Evolutionary conservation across 768 basidiomycete species (phyloP).

Genomic region (Suillus tomentosus): DNA sequence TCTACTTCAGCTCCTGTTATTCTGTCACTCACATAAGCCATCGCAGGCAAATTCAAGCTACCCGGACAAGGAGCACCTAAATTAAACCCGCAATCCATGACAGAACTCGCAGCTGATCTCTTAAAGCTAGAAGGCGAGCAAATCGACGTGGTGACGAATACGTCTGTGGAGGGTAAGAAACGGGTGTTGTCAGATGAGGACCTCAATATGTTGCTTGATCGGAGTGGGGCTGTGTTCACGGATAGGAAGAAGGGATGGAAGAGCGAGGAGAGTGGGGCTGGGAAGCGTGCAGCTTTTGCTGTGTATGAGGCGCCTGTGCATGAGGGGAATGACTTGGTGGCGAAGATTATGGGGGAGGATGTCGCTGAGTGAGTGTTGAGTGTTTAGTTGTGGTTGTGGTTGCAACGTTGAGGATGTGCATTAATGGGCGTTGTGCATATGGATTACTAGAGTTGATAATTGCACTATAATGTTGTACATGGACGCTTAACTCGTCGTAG

Average conservation of each 20-base stretch:
- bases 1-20: neutral
- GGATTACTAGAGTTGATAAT: neutral
- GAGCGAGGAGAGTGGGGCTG: constrained; percentile 32
- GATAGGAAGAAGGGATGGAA: constrained; percentile 77
- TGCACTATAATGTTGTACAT: neutral
- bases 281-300: constrained; percentile 65
- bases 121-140: constrained; percentile 85
- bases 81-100: constrained; percentile 64
- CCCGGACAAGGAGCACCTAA: constrained; percentile 52
- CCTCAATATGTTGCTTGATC: constrained; percentile 77
- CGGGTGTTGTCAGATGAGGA: constrained; percentile 83
- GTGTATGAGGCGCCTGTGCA: constrained; percentile 72
- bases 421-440: neutral
- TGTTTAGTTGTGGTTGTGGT: neutral
- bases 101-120: constrained; percentile 79
- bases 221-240: constrained; percentile 71
- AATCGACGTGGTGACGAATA: constrained; percentile 81
- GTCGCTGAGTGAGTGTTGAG: constrained; percentile 20
- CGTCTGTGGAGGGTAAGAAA: constrained; percentile 59
- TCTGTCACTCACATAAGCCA: neutral
- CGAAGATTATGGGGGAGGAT: constrained; percentile 63
- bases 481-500: neutral
- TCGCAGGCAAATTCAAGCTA: constrained; percentile 80
- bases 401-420: neutral
- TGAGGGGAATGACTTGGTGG: constrained; percentile 66